Base-by-base conservation (phyloP, 768 basidiomycete genomes). In the Filobasidium wieringae region DNA sequence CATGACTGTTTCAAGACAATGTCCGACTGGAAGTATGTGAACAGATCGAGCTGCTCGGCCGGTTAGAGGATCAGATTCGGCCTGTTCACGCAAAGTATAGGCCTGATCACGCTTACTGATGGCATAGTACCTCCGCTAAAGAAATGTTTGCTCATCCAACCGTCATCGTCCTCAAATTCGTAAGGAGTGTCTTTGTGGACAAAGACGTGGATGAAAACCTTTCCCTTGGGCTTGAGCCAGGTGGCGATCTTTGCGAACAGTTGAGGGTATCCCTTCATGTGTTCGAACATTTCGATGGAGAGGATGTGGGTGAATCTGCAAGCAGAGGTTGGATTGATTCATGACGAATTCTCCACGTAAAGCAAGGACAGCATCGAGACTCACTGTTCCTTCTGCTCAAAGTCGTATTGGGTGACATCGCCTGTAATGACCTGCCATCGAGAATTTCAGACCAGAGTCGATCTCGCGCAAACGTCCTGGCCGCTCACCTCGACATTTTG, bases 81-180 rank as follows among this genome's bases (percentile, higher is more conserved):
- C 29, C 22, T 32, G 37, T 37, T 43, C n/a, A 29, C 39, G 15
- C 50, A 41, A 40, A 24, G 61, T 19, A 39, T 51, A 1, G 51
- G 29, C n/a, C 8, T 11, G 17, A 50, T 12, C 34, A 17, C 12
- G 51, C 57, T 53, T 14, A 63, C 53, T 0, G 83, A 84, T 29
- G 81, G 80, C 84, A 84, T 85, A 1, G 83, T 85, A 7, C 84
- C 83, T n/a, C 84, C 82, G 8, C 82, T 81, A 69, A 85, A 85
- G 74, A 86, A 85, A 34, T 80, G 82, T 71, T 82, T 62, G 5
- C 82, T 79, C 84, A 86, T 86, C 84, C 84, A 85, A 5, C 83
- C 82, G 58, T 84, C 84, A 53, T 76, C 77, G 53, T 82, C 79
- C 55, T 81, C 81, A 59, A 85, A 86, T 62, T 85, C 82, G 65